Evolutionary conservation across 2,329 filamentous ascomycete species (phyloP).

Genomic region (Microsporum canis): DNA sequence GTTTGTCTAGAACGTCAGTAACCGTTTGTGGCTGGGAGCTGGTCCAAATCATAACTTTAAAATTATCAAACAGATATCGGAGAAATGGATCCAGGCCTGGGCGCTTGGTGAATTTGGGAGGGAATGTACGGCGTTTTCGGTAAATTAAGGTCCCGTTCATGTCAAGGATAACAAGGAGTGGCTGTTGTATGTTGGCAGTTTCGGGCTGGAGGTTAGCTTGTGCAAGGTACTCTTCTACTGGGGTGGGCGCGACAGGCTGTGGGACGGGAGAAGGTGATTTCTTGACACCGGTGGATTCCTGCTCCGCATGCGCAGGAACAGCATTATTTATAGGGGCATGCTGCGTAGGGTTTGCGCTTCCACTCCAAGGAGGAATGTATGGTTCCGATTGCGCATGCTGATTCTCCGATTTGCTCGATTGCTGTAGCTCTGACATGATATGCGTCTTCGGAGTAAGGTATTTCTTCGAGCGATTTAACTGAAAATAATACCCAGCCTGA

Average conservation of each 20-base stretch:
- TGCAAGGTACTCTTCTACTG: conserved; percentile 50
- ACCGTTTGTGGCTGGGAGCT: conserved; percentile 70
- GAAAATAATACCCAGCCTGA: not conserved
- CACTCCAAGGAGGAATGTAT: not conserved
- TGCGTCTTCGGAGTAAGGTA: not conserved
- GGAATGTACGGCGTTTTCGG: conserved; percentile 46
- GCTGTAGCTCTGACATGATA: not conserved
- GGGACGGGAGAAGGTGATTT: not conserved
- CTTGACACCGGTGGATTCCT: not conserved
- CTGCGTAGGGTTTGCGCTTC: not conserved
- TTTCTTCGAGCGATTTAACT: not conserved
- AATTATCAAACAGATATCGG: conserved; percentile 59
- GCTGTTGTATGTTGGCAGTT: conserved; percentile 40
- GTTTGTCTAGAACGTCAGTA: conserved; percentile 41
- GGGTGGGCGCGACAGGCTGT: conserved; percentile 44
- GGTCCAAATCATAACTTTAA: conserved; percentile 82
- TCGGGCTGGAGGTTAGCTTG: conserved; percentile 40
- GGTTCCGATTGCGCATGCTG: not conserved
- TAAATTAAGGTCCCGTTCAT: conserved; percentile 83
- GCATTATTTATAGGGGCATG: not conserved
- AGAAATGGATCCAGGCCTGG: conserved; percentile 61
- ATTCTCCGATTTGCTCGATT: not conserved
- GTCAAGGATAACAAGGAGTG: conserved; percentile 74
- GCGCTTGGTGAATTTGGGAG: conserved; percentile 51
- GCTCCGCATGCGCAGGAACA: not conserved